Evolutionary conservation across 805 yeast genomes (phyloP), one percentile per base, ranked within the genome.

Genomic region (Kuraishia molischiana): DNA sequence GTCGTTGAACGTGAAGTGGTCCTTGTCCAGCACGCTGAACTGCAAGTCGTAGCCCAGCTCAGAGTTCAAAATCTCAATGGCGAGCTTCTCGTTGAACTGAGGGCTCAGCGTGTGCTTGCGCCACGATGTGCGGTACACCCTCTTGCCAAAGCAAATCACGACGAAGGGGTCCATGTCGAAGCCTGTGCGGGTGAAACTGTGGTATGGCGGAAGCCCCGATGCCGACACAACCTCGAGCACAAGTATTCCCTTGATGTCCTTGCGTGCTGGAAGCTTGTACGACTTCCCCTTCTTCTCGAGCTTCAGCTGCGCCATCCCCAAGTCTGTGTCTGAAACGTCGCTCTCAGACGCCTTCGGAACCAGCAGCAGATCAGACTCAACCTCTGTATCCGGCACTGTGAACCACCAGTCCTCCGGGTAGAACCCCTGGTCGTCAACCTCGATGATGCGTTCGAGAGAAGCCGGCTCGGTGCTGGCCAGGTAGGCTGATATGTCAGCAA

Each of bases 81-180:
- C 79, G 17, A 89, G 58, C 45, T 80, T 64, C 55, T 89, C 95
- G 48, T 86, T 78, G 59, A 78, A 90, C 1, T 78, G 68, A 0
- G 98, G 98, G 38, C 79, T 79, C 37, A 85, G 57, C 1, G 85
- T 80, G 54, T 90, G 97, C 18, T 84, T 72, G 46, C 79, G 72
- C 78, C 87, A 81, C 9, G 87, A 78, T 0, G 97, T 87, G 46
- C 94, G 73, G 56, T 75, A 90, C 0, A 90, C 86, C 46, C 81
- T 81, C 49, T 83, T 79, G 8, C 96, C 96, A 56, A 90, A 86
- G 0, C 95, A 79, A 1, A 86, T 79, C 15, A 90, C 86, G 3
- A 90, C 90, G 60, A 90, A 92, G 2, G 97, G 97, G 53, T 92
- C 98, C 94, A 92, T 85, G 56, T 87, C 95, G 52, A 83, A 90